Percentiles rank a stretch among this genome's conserved stretches.
These are phyloP conservation scores for Xylaria palmicola DNA, from an alignment of 495 filamentous ascomycete genomes.

Conservation along the genomic window DNA sequence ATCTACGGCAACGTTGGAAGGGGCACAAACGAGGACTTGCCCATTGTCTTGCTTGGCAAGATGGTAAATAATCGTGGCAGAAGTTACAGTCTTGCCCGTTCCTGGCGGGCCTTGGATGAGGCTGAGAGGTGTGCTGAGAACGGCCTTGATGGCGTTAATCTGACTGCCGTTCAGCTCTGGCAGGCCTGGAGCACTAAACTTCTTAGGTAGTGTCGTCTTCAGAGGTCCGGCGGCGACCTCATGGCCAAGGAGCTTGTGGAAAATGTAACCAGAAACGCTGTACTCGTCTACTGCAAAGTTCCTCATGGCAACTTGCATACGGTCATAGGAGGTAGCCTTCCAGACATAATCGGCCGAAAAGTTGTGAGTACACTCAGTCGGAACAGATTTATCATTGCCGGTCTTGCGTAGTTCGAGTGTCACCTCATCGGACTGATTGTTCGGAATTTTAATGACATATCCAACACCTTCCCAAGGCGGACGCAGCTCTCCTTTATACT, in stretches of 20 bases:
- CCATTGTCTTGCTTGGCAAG: constrained; percentile 92
- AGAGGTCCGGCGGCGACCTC: constrained; percentile 94
- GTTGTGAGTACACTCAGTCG: constrained; percentile 96
- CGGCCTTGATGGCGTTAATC: constrained; percentile 94
- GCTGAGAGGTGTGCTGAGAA: constrained; percentile 87
- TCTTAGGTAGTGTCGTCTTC: constrained; percentile 95
- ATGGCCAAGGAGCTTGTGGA: constrained; percentile 94
- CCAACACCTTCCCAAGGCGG: constrained; percentile 97
- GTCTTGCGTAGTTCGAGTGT: constrained; percentile 82
- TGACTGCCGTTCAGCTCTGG: constrained; percentile 96
- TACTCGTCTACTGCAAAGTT: constrained; percentile 97
- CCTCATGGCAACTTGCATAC: constrained; percentile 99
- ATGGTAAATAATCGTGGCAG: constrained; percentile 97
- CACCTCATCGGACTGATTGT: constrained; percentile 98
- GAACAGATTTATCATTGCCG: constrained; percentile 84
- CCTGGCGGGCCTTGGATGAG: constrained; percentile 96
- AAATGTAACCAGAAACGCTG: constrained; percentile 98
- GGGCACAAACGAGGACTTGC: constrained; percentile 93
- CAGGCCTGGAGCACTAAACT: constrained; percentile 92
- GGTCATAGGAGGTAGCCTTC: constrained; percentile 99
- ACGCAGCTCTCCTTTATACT: constrained; percentile 93
- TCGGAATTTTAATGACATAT: constrained; percentile 99
- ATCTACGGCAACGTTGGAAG: constrained; percentile 98
- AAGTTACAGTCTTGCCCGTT: constrained; percentile 99
- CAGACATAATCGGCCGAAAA: constrained; percentile 99